Evolutionary conservation across 306 rosid genomes (phyloP).

Genomic region (Bauhinia variegata): DNA sequence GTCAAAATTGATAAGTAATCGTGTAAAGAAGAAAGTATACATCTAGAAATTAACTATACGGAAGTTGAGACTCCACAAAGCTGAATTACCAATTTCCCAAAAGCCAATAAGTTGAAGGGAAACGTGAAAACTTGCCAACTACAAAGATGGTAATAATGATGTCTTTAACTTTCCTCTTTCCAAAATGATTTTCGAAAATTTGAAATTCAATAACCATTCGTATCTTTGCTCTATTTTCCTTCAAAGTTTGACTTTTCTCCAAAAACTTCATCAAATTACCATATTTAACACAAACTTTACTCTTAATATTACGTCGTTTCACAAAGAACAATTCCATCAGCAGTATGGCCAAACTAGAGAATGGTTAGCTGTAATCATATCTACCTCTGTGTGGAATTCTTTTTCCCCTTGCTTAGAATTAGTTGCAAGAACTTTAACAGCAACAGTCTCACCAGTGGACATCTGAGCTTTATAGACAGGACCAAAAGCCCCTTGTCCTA

Average conservation of each 20-base stretch:
- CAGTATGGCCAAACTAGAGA: background rate
- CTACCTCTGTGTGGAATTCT: conserved; percentile 97
- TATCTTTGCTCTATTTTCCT: too few relatives aligned
- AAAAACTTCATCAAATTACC: too few relatives aligned
- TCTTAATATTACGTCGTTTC: background rate
- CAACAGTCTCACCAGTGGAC: conserved; percentile 88
- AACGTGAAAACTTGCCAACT: too few relatives aligned
- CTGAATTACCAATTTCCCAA: conserved; percentile 7
- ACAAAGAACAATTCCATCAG: background rate
- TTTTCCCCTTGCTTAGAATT: conserved; percentile 98
- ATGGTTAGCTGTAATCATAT: background rate
- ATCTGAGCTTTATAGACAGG: conserved; percentile 97
- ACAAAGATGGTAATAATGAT: too few relatives aligned
- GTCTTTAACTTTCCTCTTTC: too few relatives aligned
- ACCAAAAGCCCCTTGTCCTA: conserved; percentile 99
- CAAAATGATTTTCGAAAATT: too few relatives aligned
- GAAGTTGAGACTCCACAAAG: background rate
- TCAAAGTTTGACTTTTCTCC: too few relatives aligned
- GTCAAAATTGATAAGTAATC: conserved; percentile 19
- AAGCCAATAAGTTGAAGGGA: background rate
- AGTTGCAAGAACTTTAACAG: conserved; percentile 94
- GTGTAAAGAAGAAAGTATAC: conserved; percentile 17
- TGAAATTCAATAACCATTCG: too few relatives aligned
- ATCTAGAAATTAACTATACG: conserved; percentile 8
- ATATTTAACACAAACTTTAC: too few relatives aligned